A percentile compares a stretch with the other conserved stretches of the same genome.
phyloP scores from a whole-genome alignment of 2,329 filamentous ascomycete species.

The Exserohilum turcica region DNA sequence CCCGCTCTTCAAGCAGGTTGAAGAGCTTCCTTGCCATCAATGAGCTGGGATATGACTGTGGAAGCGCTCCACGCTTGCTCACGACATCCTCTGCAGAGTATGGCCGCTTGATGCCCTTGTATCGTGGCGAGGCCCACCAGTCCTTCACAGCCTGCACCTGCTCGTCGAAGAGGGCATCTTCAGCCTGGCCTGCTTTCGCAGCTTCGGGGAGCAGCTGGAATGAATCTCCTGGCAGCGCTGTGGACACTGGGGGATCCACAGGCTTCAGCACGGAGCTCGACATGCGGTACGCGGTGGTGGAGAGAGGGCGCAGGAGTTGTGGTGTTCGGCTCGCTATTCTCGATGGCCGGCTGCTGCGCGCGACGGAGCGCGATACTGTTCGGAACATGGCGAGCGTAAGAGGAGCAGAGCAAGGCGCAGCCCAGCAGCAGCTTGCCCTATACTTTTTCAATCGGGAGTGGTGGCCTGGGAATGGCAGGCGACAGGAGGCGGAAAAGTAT shows the following conservation, averaged over 20 bases:
- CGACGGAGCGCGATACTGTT: constrained; percentile 43
- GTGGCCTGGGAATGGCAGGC: constrained; percentile 1
- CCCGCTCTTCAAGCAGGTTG: constrained; percentile 79
- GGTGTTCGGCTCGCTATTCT: constrained; percentile 30
- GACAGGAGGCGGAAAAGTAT: constrained; percentile 21
- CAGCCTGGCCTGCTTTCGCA: constrained; percentile 76
- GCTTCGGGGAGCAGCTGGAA: constrained; percentile 84
- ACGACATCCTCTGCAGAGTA: constrained; percentile 92
- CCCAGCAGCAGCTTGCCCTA: constrained; percentile 14
- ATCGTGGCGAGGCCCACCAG: constrained; percentile 90
- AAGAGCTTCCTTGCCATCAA: constrained; percentile 96
- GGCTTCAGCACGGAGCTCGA: constrained; percentile 57
- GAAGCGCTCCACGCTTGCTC: constrained; percentile 85
- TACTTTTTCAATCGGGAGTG: not conserved
- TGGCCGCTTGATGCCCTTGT: constrained; percentile 85
- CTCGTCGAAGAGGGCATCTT: constrained; percentile 83
- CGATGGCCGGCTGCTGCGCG: constrained; percentile 43
- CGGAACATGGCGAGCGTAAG: constrained; percentile 43
- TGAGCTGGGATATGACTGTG: constrained; percentile 88
- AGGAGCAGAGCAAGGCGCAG: constrained; percentile 8
- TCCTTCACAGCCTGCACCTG: constrained; percentile 83
- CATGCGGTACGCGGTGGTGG: constrained; percentile 57
- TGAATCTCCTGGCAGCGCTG: constrained; percentile 69
- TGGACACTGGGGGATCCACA: constrained; percentile 66
- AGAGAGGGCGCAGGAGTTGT: constrained; percentile 47